phyloP scores from a whole-genome alignment of 2,329 filamentous ascomycete genomes.

The Escovopsis sp. region DNA sequence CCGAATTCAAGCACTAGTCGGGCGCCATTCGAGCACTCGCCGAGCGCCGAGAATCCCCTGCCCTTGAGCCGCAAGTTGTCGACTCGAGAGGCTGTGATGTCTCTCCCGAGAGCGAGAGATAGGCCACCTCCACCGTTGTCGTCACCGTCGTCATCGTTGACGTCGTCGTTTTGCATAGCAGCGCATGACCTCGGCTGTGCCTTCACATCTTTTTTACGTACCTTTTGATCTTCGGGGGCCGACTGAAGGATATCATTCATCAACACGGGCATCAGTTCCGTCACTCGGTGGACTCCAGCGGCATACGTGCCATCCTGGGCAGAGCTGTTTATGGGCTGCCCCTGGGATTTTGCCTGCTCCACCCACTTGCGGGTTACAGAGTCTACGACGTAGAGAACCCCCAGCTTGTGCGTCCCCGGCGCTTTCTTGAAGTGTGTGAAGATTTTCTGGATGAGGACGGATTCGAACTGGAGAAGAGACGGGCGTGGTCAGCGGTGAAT shows the following conservation, averaged over 20 bases:
- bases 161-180: too few species aligned
- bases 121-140: too few species aligned
- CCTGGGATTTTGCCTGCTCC: conserved; percentile 78
- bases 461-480: conserved; percentile 55
- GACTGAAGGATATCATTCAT: conserved; percentile 90
- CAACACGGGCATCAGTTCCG: conserved; percentile 79
- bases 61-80: too few species aligned
- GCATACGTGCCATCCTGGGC: conserved; percentile 86
- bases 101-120: too few species aligned
- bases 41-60: too few species aligned
- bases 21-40: too few species aligned
- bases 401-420: conserved; percentile 88
- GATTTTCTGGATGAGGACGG: conserved; percentile 86
- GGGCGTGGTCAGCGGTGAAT: not conserved
- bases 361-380: conserved; percentile 98
- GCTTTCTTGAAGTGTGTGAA: conserved; percentile 96
- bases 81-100: too few species aligned
- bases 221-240: conserved; percentile 90
- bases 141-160: too few species aligned
- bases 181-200: too few species aligned
- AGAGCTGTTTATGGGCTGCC: conserved; percentile 64
- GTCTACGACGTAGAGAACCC: conserved; percentile 99
- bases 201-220: conserved; percentile 49
- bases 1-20: too few species aligned
- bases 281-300: conserved; percentile 90